phyloP scores from a whole-genome alignment of 2,329 filamentous ascomycete species.

The Lachnellula cervina region DNA sequence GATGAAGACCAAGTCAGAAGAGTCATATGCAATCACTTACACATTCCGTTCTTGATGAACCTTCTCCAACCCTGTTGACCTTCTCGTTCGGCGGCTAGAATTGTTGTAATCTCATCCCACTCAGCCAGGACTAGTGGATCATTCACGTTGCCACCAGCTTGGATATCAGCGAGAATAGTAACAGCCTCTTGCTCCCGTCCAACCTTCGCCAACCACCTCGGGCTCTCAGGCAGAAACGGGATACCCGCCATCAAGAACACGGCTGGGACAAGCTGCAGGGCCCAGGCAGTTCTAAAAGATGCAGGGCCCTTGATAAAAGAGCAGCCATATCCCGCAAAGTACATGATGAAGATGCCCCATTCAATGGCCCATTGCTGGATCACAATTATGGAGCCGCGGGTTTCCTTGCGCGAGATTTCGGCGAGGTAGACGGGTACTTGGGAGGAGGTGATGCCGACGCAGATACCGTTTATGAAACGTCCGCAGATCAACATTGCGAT shows the following conservation, averaged over 20 bases:
- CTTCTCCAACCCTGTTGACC: slow-evolving; percentile 33
- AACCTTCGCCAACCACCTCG: slow-evolving; percentile 45
- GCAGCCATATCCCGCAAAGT: slow-evolving; percentile 44
- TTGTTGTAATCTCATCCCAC: slow-evolving; percentile 47
- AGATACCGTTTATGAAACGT: slow-evolving; percentile 66
- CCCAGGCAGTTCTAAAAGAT: slow-evolving; percentile 49
- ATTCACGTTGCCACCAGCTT: slow-evolving; percentile 49
- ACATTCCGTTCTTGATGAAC: slow-evolving; percentile 49
- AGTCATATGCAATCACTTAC: slow-evolving; percentile 19
- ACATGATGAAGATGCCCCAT: slow-evolving; percentile 46
- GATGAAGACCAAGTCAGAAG: background rate
- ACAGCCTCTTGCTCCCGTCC: slow-evolving; percentile 42
- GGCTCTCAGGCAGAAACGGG: slow-evolving; percentile 43
- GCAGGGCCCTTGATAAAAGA: slow-evolving; percentile 40
- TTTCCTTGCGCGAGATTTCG: slow-evolving; percentile 45
- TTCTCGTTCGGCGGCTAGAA: slow-evolving; percentile 29
- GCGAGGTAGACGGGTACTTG: slow-evolving; percentile 69
- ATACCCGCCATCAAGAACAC: slow-evolving; percentile 39
- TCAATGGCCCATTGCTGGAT: slow-evolving; percentile 44
- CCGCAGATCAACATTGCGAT: slow-evolving; percentile 63
- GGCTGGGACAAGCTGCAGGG: slow-evolving; percentile 42
- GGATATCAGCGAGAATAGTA: slow-evolving; percentile 50
- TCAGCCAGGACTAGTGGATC: slow-evolving; percentile 54
- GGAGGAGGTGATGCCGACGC: slow-evolving; percentile 67
- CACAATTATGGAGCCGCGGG: slow-evolving; percentile 40